phyloP scores from a whole-genome alignment of 768 basidiomycete species.

The Auricularia cornea region DNA sequence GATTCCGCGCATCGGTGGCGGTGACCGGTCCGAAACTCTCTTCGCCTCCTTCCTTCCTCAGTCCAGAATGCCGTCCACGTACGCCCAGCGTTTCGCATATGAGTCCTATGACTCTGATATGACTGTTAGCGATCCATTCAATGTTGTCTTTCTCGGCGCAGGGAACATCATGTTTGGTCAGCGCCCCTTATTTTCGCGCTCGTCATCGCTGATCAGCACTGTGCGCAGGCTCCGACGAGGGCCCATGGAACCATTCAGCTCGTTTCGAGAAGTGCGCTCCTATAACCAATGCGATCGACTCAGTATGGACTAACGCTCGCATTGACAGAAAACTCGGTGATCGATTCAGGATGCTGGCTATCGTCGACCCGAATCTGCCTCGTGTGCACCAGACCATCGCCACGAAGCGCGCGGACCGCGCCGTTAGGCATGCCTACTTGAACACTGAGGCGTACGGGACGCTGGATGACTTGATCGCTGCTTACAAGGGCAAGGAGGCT shows the following conservation, averaged over 20 bases:
- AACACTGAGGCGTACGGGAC: slow-evolving; percentile 79
- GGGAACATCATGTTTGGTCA: slow-evolving; percentile 97
- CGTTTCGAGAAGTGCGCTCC: slow-evolving; percentile 72
- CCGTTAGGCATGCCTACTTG: slow-evolving; percentile 89
- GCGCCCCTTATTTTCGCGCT: slow-evolving; percentile 4
- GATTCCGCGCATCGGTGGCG: no score
- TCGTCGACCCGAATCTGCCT: slow-evolving; percentile 87
- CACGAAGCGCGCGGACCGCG: slow-evolving; percentile 78
- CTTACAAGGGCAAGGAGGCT: background rate
- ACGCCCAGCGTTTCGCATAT: no score
- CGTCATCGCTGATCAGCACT: background rate
- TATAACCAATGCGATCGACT: background rate
- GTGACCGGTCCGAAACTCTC: no score
- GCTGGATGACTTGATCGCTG: slow-evolving; percentile 70
- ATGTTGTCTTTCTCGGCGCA: slow-evolving; percentile 90
- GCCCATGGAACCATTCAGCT: slow-evolving; percentile 90
- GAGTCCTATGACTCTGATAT: no score
- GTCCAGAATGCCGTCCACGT: no score
- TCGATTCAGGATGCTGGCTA: slow-evolving; percentile 89
- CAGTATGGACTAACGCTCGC: background rate
- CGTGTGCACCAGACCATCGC: slow-evolving; percentile 73
- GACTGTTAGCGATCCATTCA: slow-evolving; percentile 56
- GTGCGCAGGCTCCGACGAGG: slow-evolving; percentile 66
- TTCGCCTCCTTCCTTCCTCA: no score
- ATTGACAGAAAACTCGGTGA: slow-evolving; percentile 76